Evolutionary conservation across 345 rosid genomes (phyloP), one percentile per base, ranked within the genome.

Genomic region (Arabidopsis arenosa): DNA sequence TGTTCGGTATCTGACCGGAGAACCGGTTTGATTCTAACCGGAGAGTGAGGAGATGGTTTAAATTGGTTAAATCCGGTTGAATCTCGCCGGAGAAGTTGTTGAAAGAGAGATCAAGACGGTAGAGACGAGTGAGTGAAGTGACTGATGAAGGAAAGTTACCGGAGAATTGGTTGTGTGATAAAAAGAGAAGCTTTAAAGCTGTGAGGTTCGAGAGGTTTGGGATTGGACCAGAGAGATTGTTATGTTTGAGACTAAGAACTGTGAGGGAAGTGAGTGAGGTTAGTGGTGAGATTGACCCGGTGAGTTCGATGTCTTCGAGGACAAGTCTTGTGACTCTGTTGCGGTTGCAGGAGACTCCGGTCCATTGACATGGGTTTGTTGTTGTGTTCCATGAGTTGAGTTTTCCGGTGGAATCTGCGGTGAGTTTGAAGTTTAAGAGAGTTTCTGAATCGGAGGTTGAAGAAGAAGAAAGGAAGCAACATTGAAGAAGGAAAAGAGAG

Each of bases 81-180:
- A 93, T 59, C 77, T 76, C 72, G n/a, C 98, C 95, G 58, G 92
- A 84, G 68, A 93, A 81, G 80, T 82, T 86, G 81, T 93, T 93
- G 75, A 64, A 81, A 12, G 98, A 90, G 78, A 93, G 93, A 84
- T 91, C 96, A 58, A 93, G 84, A 11, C 97, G 96, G 85, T 85
- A 86, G 32, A 93, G 89, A 9, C 89, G 83, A 36, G 66, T 45
- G 30, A 91, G 87, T 9, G 85, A 81, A 54, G 35, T 66, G 0
- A 89, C 51, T 21, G 96, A 75, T 3, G 63, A 60, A 2, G 97
- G 98, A 44, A 93, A 83, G n/a, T 74, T 70, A 56, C 94, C 94
- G 64, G 86, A 82, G 71, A 93, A 87, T 39, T 75, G 61, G 64
- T 93, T 93, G 77, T 85, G 75, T 13, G 97, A 93, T 7, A 93